A percentile compares a stretch with the other conserved stretches of the same genome.
Conservation (phyloP, 176 grass and related monocot species). For the Bothriochloa decipiens region DNA sequence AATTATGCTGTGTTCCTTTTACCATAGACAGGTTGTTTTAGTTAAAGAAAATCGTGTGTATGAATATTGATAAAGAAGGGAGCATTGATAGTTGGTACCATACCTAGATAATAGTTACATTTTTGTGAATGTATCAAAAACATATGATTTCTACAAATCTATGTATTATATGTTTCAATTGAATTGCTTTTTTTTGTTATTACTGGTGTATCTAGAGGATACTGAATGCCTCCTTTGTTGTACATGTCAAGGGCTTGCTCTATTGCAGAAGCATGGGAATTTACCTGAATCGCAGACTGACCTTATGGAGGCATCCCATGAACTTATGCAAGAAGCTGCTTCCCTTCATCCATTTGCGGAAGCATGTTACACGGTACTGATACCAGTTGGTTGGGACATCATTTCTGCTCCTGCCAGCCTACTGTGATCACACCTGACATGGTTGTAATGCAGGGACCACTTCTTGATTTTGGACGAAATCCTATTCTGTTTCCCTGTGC, state of each 20-base stretch:
- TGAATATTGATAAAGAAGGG: not conserved
- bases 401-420: constrained; percentile 20
- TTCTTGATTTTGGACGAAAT: constrained; percentile 98
- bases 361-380: constrained; percentile 83
- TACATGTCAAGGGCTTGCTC: constrained; percentile 71
- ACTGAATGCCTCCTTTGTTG: constrained; percentile 33
- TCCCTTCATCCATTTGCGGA: constrained; percentile 83
- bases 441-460: constrained; percentile 70
- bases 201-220: constrained; percentile 7
- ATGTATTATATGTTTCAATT: not conserved
- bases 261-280: constrained; percentile 77
- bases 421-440: constrained; percentile 40
- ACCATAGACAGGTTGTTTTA: not conserved
- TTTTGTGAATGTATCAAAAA: not conserved
- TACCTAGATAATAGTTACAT: not conserved
- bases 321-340: constrained; percentile 78
- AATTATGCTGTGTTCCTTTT: constrained; percentile 30
- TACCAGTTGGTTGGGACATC: constrained; percentile 3
- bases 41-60: not conserved
- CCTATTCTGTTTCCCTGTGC: constrained; percentile 97
- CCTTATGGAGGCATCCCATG: constrained; percentile 64
- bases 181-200: not conserved
- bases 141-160: not conserved
- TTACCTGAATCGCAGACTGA: constrained; percentile 55
- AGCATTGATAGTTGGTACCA: not conserved